Conservation (phyloP, 257 asterid genomes). For the Hygrophila difformis region DNA sequence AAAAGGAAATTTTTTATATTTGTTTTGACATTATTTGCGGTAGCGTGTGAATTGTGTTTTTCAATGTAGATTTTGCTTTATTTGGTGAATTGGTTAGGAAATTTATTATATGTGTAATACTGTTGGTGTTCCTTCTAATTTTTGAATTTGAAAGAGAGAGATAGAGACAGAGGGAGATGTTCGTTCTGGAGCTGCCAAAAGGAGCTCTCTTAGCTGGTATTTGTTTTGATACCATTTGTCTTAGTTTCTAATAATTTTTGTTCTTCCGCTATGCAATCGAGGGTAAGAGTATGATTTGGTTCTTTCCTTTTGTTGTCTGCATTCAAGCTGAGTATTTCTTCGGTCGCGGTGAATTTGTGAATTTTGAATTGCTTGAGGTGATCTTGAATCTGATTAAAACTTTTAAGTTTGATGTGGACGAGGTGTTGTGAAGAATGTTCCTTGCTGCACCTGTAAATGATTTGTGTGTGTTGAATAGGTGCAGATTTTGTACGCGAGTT, state of each 20-base stretch:
- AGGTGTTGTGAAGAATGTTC: no score
- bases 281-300: conserved; percentile 9
- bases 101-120: not conserved
- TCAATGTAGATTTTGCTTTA: conserved; percentile 6
- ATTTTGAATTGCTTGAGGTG: conserved; percentile 4
- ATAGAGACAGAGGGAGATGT: no score
- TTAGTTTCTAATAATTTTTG: no score
- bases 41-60: conserved; percentile 1
- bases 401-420: no score
- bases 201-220: conserved; percentile 23
- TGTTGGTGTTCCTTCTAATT: not conserved
- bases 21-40: not conserved
- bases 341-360: not conserved
- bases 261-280: not conserved
- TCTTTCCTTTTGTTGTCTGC: not conserved
- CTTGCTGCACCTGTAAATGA: no score
- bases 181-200: conserved; percentile 15
- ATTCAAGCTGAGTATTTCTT: conserved; percentile 9
- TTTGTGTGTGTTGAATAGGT: no score
- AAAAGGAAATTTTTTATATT: not conserved
- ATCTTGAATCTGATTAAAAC: not conserved
- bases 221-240: conserved; percentile 7
- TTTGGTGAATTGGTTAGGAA: conserved; percentile 1
- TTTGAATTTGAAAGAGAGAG: no score
- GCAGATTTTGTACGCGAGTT: no score